Evolutionary conservation across 768 basidiomycete genomes (phyloP).

Genomic region (Leucogyrophana mollusca): DNA sequence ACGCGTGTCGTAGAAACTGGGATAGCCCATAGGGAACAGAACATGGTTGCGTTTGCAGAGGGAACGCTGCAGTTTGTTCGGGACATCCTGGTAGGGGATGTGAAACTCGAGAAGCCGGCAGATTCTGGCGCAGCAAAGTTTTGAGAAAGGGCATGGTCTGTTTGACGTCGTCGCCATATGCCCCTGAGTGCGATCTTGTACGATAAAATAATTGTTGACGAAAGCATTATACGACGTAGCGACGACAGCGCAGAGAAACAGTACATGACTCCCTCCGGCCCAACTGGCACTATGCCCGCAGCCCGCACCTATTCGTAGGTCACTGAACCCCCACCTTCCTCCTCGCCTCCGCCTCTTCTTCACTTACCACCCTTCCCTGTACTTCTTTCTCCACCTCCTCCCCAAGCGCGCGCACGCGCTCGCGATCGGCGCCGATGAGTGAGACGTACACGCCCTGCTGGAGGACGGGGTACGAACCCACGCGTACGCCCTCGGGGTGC

Average conservation of each 20-base stretch:
- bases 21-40: conserved; percentile 11
- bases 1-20: conserved; percentile 14
- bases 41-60: conserved; percentile 21
- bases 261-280: no score
- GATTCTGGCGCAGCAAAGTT: not conserved
- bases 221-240: no score
- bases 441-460: conserved; percentile 62
- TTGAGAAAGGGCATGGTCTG: no score
- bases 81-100: conserved; percentile 12
- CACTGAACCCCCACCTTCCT: conserved; percentile 25
- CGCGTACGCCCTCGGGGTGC: conserved; percentile 70
- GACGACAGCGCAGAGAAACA: no score
- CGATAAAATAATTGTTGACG: no score
- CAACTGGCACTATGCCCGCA: no score
- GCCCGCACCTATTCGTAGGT: no score
- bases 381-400: conserved; percentile 61
- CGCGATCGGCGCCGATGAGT: conserved; percentile 48
- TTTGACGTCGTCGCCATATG: no score
- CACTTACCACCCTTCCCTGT: conserved; percentile 57
- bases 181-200: no score
- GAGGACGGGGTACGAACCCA: conserved; percentile 75
- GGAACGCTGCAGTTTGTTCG: conserved; percentile 10
- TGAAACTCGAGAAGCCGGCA: conserved; percentile 4
- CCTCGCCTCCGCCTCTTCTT: conserved; percentile 61
- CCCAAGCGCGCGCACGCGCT: conserved; percentile 53